Evolutionary conservation across 2,329 filamentous ascomycete genomes (phyloP), one percentile per base, ranked within the genome.

Genomic region (Podosphaera aphanis): DNA sequence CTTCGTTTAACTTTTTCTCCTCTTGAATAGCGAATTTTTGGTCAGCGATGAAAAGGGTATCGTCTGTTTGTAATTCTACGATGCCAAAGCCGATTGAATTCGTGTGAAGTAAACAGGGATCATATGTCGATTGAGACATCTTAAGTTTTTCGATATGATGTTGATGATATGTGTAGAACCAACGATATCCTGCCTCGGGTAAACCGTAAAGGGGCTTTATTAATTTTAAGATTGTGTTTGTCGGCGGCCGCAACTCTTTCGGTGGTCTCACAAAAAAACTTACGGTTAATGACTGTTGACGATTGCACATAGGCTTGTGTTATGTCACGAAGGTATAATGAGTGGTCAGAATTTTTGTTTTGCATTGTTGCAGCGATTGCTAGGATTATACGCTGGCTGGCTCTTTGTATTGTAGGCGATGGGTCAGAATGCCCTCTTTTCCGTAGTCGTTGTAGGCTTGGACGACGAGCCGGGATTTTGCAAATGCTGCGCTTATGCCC

Each of bases 141-240:
- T 11, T 6, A 16, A 45, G 33, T 21, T 29, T 45, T 10, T 45
- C 31, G 13, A 23, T 23, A 23, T 45, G 44, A 36, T 45, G 44
- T 25, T 23, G 16, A 27, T 37, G 16, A 25, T 39, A 45, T 2
- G 44, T 45, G 20, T 19, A n/a, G 15, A 7, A 45, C 44, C 35
- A 45, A 19, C 39, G 44, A 18, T 35, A 39, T 39, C 33, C 44
- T 45, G 44, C 8, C 23, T 45, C 44, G 7, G 44, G 31, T 15
- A 45, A 15, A 25, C 20, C 35, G 23, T 45, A 39, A 27, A 45
- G 27, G n/a, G 44, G 44, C n/a, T 39, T 37, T 8, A 38, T 13
- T 13, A 45, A 13, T 25, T n/a, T 11, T 13, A 45, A 23, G 33
- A 45, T 39, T 21, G 18, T 13, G 25, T 27, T 20, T 25, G 25